Conservation (phyloP, 306 rosid species). For the Leucaena leucocephala region DNA sequence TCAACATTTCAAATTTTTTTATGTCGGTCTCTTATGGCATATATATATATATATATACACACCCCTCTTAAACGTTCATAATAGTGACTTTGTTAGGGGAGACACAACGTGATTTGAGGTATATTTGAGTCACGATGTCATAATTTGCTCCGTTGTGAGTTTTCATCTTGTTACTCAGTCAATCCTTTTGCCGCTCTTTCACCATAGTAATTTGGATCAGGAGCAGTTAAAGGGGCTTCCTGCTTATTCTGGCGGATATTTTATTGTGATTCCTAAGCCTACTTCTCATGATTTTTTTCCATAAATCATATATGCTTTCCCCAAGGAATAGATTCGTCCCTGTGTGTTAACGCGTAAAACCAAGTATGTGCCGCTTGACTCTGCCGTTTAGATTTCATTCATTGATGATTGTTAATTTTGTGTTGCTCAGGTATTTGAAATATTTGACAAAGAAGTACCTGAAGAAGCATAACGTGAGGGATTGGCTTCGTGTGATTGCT, state of each 20-base stretch:
- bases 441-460: slow-evolving; percentile 90
- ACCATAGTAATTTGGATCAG: too few species aligned
- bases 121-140: too few species aligned
- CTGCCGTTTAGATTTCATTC: background rate
- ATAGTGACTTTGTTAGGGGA: background rate
- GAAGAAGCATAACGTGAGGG: slow-evolving; percentile 95
- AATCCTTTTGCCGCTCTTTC: too few species aligned
- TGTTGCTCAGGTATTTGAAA: slow-evolving; percentile 65
- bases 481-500: slow-evolving; percentile 93
- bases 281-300: background rate
- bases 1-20: background rate
- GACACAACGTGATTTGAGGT: background rate
- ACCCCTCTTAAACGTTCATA: background rate
- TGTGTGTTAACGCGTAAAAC: background rate
- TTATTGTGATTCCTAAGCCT: too few species aligned
- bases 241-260: too few species aligned
- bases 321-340: background rate
- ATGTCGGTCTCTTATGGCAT: background rate
- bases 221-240: too few species aligned
- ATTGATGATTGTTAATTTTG: background rate
- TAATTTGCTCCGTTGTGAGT: too few species aligned
- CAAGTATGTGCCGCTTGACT: background rate
- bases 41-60: too few species aligned
- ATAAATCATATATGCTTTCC: background rate
- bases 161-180: too few species aligned